Conservation (phyloP, 495 filamentous ascomycete species). For the Podospora fimiseda region DNA sequence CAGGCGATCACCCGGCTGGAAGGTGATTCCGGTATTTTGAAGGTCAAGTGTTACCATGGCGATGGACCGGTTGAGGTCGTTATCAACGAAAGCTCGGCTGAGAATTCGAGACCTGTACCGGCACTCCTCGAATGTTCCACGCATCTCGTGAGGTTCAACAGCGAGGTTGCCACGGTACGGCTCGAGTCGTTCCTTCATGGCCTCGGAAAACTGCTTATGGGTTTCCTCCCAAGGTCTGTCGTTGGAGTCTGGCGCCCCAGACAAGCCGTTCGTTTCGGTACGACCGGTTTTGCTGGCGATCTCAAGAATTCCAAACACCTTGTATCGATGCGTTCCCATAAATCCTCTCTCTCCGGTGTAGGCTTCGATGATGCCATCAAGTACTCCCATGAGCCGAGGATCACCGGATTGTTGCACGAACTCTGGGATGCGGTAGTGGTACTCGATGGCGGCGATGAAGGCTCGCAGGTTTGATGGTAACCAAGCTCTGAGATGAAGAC, state of each 20-base stretch:
- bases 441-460: slow-evolving; percentile 47
- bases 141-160: slow-evolving; percentile 45
- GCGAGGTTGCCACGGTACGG: slow-evolving; percentile 36
- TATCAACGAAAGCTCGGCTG: slow-evolving; percentile 36
- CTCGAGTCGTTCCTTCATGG: slow-evolving; percentile 48
- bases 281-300: slow-evolving; percentile 46
- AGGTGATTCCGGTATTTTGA: slow-evolving; percentile 43
- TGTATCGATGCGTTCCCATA: slow-evolving; percentile 49
- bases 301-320: slow-evolving; percentile 49
- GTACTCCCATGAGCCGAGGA: slow-evolving; percentile 37
- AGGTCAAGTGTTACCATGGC: slow-evolving; percentile 42
- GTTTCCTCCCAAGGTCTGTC: slow-evolving; percentile 45
- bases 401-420: slow-evolving; percentile 43
- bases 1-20: slow-evolving; percentile 43
- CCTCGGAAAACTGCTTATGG: slow-evolving; percentile 44
- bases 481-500: slow-evolving; percentile 44
- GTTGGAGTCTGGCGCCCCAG: slow-evolving; percentile 34
- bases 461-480: slow-evolving; percentile 43
- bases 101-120: slow-evolving; percentile 39
- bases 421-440: slow-evolving; percentile 43
- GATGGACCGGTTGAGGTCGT: slow-evolving; percentile 38
- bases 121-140: slow-evolving; percentile 47
- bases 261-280: slow-evolving; percentile 44
- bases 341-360: slow-evolving; percentile 47
- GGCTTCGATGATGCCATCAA: slow-evolving; percentile 45